These are phyloP conservation scores for Theileria parva DNA, from an alignment of 169 alveolate species.

Conservation along the genomic window DNA sequence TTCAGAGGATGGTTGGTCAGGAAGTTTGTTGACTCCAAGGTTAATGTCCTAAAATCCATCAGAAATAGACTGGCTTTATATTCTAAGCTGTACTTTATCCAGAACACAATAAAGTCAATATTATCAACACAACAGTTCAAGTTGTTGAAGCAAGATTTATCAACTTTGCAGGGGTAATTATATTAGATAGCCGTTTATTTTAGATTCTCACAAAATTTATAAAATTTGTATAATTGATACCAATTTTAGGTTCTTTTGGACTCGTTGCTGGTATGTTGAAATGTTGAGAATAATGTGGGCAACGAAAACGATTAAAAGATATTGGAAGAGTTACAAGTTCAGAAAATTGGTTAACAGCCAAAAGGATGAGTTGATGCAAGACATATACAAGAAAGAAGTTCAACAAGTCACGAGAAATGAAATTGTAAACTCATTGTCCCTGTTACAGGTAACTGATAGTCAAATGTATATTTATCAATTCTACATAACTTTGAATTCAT, in stretches of 20 bases:
- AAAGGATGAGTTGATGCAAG: slow-evolving; percentile 22
- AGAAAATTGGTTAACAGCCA: not conserved
- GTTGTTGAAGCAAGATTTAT: slow-evolving; percentile 8
- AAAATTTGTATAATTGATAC: not conserved
- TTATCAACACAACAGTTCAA: not conserved
- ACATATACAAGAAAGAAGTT: slow-evolving; percentile 2
- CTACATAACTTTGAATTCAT: not conserved
- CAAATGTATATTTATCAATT: not conserved
- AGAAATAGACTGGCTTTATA: not conserved
- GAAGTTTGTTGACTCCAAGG: slow-evolving; percentile 11
- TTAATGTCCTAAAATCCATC: not conserved
- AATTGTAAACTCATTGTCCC: slow-evolving; percentile 11
- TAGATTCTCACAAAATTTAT: not conserved
- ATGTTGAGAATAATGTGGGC: slow-evolving; percentile 26
- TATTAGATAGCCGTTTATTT: not conserved
- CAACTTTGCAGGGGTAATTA: slow-evolving; percentile 14
- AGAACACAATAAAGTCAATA: slow-evolving; percentile 7
- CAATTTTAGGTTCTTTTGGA: slow-evolving; percentile 22
- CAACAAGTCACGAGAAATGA: slow-evolving; percentile 23
- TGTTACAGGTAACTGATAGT: slow-evolving; percentile 1
- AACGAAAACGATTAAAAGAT: not conserved
- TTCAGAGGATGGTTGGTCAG: slow-evolving; percentile 22
- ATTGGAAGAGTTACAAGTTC: slow-evolving; percentile 16
- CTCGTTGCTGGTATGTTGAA: slow-evolving; percentile 24
- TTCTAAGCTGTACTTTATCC: slow-evolving; percentile 4